phyloP scores from a whole-genome alignment of 257 asterid species.

The Solanum dulcamara region DNA sequence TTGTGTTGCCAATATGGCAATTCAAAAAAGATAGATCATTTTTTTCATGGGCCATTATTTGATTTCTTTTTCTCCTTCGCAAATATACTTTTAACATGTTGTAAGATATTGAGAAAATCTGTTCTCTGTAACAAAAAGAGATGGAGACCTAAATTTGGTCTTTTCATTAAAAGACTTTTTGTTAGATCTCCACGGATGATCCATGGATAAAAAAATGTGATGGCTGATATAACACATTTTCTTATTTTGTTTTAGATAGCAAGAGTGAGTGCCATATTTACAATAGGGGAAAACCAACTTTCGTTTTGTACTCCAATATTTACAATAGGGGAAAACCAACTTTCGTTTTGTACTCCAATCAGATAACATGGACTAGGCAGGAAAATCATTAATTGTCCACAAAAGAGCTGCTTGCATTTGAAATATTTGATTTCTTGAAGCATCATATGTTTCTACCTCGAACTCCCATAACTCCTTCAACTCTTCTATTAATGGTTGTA shows the following conservation, averaged over 20 bases:
- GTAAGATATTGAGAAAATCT: background rate
- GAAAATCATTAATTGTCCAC: conserved; percentile 7
- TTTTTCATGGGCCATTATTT: background rate
- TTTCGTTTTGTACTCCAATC: background rate
- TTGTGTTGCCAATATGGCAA: background rate
- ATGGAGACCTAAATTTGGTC: no score
- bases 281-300: background rate
- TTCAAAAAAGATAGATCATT: background rate
- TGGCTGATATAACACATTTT: no score
- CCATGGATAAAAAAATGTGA: no score
- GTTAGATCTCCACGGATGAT: no score
- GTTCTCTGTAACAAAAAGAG: background rate
- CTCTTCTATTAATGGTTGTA: background rate
- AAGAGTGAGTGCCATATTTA: no score
- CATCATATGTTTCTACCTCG: background rate
- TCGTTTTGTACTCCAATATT: background rate
- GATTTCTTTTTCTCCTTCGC: background rate
- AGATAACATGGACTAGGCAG: background rate
- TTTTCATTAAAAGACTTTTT: no score
- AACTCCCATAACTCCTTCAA: background rate
- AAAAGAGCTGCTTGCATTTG: background rate
- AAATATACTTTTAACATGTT: background rate
- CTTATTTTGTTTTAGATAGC: no score
- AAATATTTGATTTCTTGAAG: background rate
- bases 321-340: background rate